Conservation (phyloP, 1,284 basidiomycete species). For the Irpex rosettiformis region DNA sequence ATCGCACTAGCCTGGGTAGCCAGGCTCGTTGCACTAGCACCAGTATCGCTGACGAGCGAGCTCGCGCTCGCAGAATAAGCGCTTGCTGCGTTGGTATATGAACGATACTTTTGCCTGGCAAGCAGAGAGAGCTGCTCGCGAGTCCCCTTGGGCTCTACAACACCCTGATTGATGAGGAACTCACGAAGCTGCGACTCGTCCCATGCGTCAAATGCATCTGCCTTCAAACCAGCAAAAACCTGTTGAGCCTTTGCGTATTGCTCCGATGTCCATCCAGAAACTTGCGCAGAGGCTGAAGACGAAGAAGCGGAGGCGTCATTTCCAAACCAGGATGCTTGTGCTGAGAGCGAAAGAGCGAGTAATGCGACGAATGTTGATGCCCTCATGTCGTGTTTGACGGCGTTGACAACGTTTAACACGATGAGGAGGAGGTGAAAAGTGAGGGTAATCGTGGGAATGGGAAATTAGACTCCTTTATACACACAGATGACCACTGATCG, state of each 20-base stretch:
- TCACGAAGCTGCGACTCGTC: slow-evolving; percentile 77
- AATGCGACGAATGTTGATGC: slow-evolving; percentile 33
- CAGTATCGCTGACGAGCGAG: slow-evolving; percentile 15
- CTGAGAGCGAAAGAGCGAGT: slow-evolving; percentile 30
- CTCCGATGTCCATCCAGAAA: slow-evolving; percentile 64
- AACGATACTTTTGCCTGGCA: slow-evolving; percentile 68
- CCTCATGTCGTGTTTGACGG: slow-evolving; percentile 32
- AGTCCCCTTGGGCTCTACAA: slow-evolving; percentile 76
- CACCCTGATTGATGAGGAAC: slow-evolving; percentile 84
- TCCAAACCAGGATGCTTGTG: slow-evolving; percentile 55
- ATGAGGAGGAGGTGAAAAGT: slow-evolving; percentile 11
- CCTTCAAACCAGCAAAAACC: slow-evolving; percentile 48
- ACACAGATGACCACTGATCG: neutral
- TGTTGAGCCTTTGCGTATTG: slow-evolving; percentile 65
- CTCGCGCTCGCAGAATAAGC: slow-evolving; percentile 21
- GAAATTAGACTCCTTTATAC: neutral
- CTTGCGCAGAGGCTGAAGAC: slow-evolving; percentile 39
- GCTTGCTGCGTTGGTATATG: slow-evolving; percentile 47
- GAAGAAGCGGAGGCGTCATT: slow-evolving; percentile 28
- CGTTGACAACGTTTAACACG: slow-evolving; percentile 11
- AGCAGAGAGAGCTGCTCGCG: slow-evolving; percentile 77
- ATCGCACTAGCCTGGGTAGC: slow-evolving; percentile 7
- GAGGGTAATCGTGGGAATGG: neutral
- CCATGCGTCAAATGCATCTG: slow-evolving; percentile 69
- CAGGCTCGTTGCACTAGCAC: slow-evolving; percentile 10